phyloP scores from a whole-genome alignment of 805 yeast species.

The Komagataella pseudopastoris region DNA sequence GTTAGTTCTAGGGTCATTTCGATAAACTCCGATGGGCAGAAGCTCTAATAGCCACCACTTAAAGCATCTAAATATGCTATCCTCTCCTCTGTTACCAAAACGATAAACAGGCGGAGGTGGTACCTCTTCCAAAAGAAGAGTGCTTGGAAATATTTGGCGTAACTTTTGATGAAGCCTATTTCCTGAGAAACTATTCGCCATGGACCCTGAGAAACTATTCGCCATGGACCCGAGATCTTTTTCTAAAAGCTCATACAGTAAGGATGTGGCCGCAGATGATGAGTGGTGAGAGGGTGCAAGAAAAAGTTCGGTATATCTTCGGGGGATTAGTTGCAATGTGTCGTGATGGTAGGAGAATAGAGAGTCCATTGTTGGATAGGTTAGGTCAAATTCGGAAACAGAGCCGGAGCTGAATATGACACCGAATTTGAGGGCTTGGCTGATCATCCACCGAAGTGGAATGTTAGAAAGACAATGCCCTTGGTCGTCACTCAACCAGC shows the following conservation, averaged over 20 bases:
- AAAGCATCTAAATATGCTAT: constrained; percentile 12
- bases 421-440: constrained; percentile 38
- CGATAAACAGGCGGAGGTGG: constrained; percentile 12
- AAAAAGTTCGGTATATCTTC: neutral
- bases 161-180: neutral
- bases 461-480: constrained; percentile 34
- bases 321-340: constrained; percentile 12
- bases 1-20: constrained; percentile 28
- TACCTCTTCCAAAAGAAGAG: constrained; percentile 6
- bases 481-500: constrained; percentile 35
- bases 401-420: constrained; percentile 28
- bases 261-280: neutral
- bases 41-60: constrained; percentile 54
- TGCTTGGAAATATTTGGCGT: constrained; percentile 3
- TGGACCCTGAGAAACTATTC: neutral
- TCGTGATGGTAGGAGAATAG: constrained; percentile 41
- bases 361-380: constrained; percentile 25
- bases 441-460: constrained; percentile 48
- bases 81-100: constrained; percentile 26
- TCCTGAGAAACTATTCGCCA: neutral
- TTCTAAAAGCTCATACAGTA: neutral
- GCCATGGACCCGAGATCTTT: neutral
- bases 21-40: constrained; percentile 40
- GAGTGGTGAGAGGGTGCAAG: neutral
- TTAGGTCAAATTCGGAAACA: constrained; percentile 24